Evolutionary conservation across 2,329 filamentous ascomycete species (phyloP), one percentile per base, ranked within the genome.

Genomic region (Xenoacremonium recifei): DNA sequence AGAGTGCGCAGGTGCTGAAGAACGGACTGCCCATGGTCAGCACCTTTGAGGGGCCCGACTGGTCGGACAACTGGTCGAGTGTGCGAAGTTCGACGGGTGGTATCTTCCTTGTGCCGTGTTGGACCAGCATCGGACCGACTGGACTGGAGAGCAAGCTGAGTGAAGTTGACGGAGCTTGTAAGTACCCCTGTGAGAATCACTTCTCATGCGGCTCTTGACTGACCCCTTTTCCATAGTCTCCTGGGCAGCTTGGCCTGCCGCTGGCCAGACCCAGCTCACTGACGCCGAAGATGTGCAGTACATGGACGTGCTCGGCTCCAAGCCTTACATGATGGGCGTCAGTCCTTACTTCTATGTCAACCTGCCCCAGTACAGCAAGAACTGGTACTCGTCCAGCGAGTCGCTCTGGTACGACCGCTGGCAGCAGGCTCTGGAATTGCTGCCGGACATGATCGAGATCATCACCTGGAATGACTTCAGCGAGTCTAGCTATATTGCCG

Each of bases 341-440:
- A 73, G 73, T 0, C 76, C 77, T 0, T 80, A 76, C 76, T 81
- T 81, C 59, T 81, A 73, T 59, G 81, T 80, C 36, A 76, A 80
- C 44, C 63, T 82, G 3, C 72, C 76, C 0, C 64, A 66, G 6
- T 82, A 71, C 51, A 60, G 65, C 31, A 84, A 84, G 63, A 80
- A 82, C 55, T 85, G 80, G 79, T 65, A 82, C 5, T 85, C 77
- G 69, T 70, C 71, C 17, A 76, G 78, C n/a, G 80, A 84, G 49
- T 67, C 73, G 41, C 60, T 84, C 11, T 85, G 81, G 79, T 73
- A 70, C 47, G 66, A 78, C 40, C 73, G 80, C 7, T 84, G 80
- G 80, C 61, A 69, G 9, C 53, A 69, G 72, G 39, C 81, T 64
- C 65, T 72, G 64, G 15, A 70, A 6, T 17, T 77, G 1, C 54